Evolutionary conservation across 257 asterid genomes (phyloP).

Genomic region (Nicotiana otophora): DNA sequence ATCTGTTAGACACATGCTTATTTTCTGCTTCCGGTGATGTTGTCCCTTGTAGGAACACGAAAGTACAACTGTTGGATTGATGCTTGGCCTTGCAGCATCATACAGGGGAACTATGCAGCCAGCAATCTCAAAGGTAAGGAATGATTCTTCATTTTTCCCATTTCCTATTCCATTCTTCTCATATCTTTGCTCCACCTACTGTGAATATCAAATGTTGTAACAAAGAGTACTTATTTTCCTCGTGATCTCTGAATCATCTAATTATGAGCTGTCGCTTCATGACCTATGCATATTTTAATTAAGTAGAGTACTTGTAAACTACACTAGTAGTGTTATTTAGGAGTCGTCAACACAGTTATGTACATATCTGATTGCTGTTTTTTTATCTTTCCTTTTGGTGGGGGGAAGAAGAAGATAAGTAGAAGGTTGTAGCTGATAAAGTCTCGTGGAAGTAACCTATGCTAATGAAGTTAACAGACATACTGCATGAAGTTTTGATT

Average conservation of each 20-base stretch:
- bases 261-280: neutral
- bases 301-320: neutral
- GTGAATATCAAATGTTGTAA: neutral
- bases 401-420: neutral
- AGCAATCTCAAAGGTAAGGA: constrained; percentile 82
- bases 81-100: constrained; percentile 99
- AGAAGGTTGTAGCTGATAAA: neutral
- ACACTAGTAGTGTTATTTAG: neutral
- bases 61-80: constrained; percentile 87
- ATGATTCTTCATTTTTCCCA: constrained; percentile 11
- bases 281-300: neutral
- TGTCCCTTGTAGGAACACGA: constrained; percentile 71
- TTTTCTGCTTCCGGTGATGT: neutral
- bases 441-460: neutral
- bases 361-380: neutral
- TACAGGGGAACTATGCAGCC: constrained; percentile 97
- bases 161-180: constrained; percentile 20
- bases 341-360: neutral
- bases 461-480: neutral
- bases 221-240: neutral
- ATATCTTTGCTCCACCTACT: neutral
- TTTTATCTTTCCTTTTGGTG: neutral
- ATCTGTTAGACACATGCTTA: neutral
- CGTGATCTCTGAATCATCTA: neutral
- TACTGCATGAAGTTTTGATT: constrained; percentile 1